Percentiles rank a stretch among this genome's conserved stretches.
phyloP scores from a whole-genome alignment of 2,329 filamentous ascomycete genomes.

The Cordyceps farinosa region DNA sequence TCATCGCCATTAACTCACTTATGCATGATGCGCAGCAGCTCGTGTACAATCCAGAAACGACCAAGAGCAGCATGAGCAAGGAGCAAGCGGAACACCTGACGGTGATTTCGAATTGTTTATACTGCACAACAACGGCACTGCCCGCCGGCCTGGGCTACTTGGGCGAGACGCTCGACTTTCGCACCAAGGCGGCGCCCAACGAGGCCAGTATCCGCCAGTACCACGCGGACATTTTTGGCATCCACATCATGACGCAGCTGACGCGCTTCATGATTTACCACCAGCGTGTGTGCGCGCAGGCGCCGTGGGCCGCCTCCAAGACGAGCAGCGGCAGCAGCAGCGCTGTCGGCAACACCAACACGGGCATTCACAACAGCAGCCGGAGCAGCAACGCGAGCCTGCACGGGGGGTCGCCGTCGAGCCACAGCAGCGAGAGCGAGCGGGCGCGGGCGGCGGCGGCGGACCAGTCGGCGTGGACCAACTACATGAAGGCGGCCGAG shows the following conservation, averaged over 20 bases:
- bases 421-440: neutral
- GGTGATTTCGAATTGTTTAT: neutral
- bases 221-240: constrained; percentile 30
- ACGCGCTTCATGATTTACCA: constrained; percentile 33
- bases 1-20: constrained; percentile 37
- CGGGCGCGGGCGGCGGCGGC: neutral
- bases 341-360: neutral
- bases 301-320: constrained; percentile 19
- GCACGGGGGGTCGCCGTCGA: constrained; percentile 8
- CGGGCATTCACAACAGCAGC: neutral
- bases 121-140: constrained; percentile 29
- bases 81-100: constrained; percentile 8
- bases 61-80: constrained; percentile 22
- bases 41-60: constrained; percentile 24
- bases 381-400: too few species aligned
- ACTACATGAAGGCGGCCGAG: constrained; percentile 31
- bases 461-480: constrained; percentile 20
- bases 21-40: constrained; percentile 36
- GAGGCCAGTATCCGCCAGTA: constrained; percentile 23
- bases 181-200: constrained; percentile 12
- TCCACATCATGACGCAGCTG: constrained; percentile 34
- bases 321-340: neutral
- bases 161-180: constrained; percentile 30
- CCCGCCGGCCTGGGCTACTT: constrained; percentile 29
- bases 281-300: constrained; percentile 25